A percentile compares a stretch with the other conserved stretches of the same genome.
Evolutionary conservation across 2,329 filamentous ascomycete genomes (phyloP).

Genomic region (Penicillium oxalicum): DNA sequence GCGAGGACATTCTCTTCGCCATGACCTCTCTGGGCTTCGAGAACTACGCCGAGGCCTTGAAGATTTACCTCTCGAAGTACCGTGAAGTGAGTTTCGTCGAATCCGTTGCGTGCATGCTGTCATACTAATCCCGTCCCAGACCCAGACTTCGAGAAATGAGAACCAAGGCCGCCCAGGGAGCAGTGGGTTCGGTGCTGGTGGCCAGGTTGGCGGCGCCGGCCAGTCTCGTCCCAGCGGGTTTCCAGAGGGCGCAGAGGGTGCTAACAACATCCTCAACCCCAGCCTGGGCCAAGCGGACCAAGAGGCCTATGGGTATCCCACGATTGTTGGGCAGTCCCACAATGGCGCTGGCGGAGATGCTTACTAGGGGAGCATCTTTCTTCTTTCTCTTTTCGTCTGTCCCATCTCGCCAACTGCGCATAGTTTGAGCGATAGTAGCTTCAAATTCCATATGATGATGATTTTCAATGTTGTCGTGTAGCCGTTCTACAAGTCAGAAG

Average conservation of each 20-base stretch:
- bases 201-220: constrained; percentile 32
- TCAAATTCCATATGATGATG: too few species aligned
- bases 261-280: constrained; percentile 42
- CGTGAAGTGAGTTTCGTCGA: constrained; percentile 71
- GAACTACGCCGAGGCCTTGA: constrained; percentile 95
- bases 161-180: constrained; percentile 54
- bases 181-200: constrained; percentile 41
- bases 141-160: constrained; percentile 68
- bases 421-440: too few species aligned
- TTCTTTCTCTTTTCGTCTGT: background rate
- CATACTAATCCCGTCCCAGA: constrained; percentile 52
- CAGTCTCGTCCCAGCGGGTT: constrained; percentile 27
- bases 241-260: constrained; percentile 37
- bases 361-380: constrained; percentile 26
- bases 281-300: constrained; percentile 42
- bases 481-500: too few species aligned
- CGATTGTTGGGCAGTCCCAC: constrained; percentile 43
- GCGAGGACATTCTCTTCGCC: constrained; percentile 95
- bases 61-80: constrained; percentile 97
- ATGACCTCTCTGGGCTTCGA: constrained; percentile 99
- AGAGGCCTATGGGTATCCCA: constrained; percentile 43
- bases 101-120: constrained; percentile 16
- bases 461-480: too few species aligned
- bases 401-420: too few species aligned
- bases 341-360: constrained; percentile 44